These are phyloP conservation scores for Xylaria scruposa DNA, from an alignment of 495 filamentous ascomycete genomes.

Conservation along the genomic window DNA sequence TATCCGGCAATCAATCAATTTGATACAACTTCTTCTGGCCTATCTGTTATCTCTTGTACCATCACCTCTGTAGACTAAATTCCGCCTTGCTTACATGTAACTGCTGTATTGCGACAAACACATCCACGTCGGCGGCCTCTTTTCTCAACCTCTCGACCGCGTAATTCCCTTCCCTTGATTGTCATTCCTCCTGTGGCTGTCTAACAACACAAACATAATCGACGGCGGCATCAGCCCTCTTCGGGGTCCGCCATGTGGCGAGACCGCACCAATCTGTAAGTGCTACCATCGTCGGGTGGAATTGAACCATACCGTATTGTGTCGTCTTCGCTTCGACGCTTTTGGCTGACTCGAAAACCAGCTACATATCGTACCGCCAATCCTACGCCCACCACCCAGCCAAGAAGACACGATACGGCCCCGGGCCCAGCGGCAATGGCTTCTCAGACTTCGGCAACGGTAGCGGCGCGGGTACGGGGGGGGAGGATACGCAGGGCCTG, in stretches of 20 bases:
- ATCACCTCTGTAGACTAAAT: neutral
- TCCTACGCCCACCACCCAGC: conserved; percentile 95
- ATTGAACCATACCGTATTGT: too few relatives aligned
- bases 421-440: conserved; percentile 65
- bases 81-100: conserved; percentile 10
- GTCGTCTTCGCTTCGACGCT: neutral
- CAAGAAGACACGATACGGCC: conserved; percentile 76
- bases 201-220: conserved; percentile 3
- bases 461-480: conserved; percentile 43
- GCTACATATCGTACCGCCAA: conserved; percentile 98
- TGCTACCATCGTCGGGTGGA: neutral
- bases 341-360: conserved; percentile 42
- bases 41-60: conserved; percentile 10
- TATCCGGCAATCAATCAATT: neutral
- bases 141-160: conserved; percentile 3
- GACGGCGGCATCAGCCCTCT: conserved; percentile 23
- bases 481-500: conserved; percentile 83
- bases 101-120: neutral
- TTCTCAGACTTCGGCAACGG: conserved; percentile 63
- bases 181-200: conserved; percentile 17
- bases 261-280: conserved; percentile 97
- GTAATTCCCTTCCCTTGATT: neutral
- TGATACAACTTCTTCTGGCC: conserved; percentile 19
- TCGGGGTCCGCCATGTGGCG: conserved; percentile 82
- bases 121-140: neutral